Evolutionary conservation across 139 green algal genomes (phyloP).

Genomic region (Chlorella vulgaris): DNA sequence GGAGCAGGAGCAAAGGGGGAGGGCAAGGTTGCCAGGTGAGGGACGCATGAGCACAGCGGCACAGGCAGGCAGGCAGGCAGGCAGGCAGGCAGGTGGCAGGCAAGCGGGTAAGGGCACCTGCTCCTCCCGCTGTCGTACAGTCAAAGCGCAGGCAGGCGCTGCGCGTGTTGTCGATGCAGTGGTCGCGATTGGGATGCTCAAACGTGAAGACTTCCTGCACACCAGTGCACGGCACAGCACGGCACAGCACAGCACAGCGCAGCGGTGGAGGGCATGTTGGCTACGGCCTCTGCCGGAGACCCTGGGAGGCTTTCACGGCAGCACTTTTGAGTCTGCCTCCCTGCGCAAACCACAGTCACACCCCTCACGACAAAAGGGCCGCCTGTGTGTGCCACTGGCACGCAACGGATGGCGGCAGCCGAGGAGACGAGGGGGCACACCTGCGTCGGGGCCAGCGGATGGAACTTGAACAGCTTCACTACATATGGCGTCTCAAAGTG

Average conservation of each 20-base stretch:
- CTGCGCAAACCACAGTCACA: not conserved
- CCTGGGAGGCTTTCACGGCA: no score
- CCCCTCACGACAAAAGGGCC: not conserved
- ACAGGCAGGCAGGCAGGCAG: no score
- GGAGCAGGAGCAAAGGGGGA: not conserved
- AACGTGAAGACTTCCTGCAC: slow-evolving; percentile 90
- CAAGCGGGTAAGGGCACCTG: not conserved
- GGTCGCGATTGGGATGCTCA: slow-evolving; percentile 76
- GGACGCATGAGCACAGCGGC: not conserved
- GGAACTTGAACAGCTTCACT: slow-evolving; percentile 85
- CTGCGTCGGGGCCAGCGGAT: slow-evolving; percentile 39
- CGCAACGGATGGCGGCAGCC: no score
- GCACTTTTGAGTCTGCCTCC: no score
- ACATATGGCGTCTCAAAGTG: slow-evolving; percentile 97
- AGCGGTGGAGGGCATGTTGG: no score
- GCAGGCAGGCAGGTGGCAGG: no score
- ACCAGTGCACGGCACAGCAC: not conserved
- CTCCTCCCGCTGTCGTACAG: slow-evolving; percentile 33
- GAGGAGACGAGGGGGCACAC: not conserved
- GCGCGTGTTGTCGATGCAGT: slow-evolving; percentile 77
- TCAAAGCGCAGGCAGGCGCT: slow-evolving; percentile 64
- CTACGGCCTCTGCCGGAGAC: no score
- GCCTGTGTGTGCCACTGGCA: no score
- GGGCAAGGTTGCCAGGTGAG: not conserved
- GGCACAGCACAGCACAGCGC: no score